phyloP scores from a whole-genome alignment of 371 early-diverging fungal genomes.

The Rhizopus delemar region DNA sequence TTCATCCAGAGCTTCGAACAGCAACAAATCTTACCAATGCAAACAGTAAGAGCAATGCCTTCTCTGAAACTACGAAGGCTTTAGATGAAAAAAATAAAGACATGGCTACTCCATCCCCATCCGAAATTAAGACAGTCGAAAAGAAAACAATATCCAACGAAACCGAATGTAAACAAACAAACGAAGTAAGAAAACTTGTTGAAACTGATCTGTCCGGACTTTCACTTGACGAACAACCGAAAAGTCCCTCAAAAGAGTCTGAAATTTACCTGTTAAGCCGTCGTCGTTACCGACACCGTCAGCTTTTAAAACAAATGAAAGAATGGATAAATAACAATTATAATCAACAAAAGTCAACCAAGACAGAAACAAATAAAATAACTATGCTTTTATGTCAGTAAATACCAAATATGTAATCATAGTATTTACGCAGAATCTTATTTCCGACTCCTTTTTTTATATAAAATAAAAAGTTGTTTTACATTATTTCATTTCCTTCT shows the following conservation, averaged over 20 bases:
- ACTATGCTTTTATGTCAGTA: constrained; percentile 11
- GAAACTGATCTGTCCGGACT: constrained; percentile 20
- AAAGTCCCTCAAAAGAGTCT: neutral
- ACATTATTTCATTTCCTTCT: constrained; percentile 2
- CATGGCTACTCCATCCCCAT: constrained; percentile 29
- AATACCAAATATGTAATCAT: neutral
- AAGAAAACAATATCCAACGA: neutral
- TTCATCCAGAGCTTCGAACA: constrained; percentile 36
- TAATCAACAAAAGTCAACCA: neutral
- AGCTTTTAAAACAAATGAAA: constrained; percentile 18
- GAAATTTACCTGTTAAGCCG: neutral
- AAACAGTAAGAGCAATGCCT: neutral
- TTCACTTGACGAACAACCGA: constrained; percentile 15
- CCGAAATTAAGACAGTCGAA: constrained; percentile 3
- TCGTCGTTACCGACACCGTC: constrained; percentile 6
- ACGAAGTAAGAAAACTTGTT: constrained; percentile 10
- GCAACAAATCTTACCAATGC: constrained; percentile 39
- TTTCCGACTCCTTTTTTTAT: neutral
- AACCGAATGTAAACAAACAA: neutral
- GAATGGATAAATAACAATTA: constrained; percentile 27
- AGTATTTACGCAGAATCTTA: neutral
- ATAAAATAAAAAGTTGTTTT: neutral
- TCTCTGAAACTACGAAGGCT: constrained; percentile 10
- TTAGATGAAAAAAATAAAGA: constrained; percentile 37
- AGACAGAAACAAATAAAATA: neutral